Evolutionary conservation across 2,329 filamentous ascomycete genomes (phyloP), one percentile per base, ranked within the genome.

Genomic region (Canariomyces notabilis): DNA sequence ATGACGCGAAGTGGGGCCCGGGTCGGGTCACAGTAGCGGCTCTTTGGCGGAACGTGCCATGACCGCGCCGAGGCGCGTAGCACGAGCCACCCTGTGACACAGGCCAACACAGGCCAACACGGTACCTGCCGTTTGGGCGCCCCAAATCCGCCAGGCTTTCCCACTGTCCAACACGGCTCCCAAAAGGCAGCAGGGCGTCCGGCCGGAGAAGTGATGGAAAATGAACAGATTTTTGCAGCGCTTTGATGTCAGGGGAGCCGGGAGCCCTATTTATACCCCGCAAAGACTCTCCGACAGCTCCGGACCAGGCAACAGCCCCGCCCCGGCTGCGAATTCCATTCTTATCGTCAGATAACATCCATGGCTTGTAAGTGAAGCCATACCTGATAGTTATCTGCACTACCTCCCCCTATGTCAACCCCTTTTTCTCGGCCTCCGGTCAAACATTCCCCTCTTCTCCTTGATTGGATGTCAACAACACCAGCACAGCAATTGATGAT

Each of bases 231-330:
- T 50, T 51, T 49, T 26, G 54, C 49, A 29, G 51, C 19, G 34
- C 5, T 50, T 52, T 37, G 36, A 36, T 29, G 16, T 41, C 46
- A 31, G 38, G 52, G 50, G 54, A 46, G 21, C 36, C 44, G 36
- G 35, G 48, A 5, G 14, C 32, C 40, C 48, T 50, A 46, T 57
- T 53, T 58, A 58, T 57, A 58, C 52, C 46, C 56, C 48, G 52
- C 49, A 53, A 41, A 49, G 36, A 32, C 42, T 34, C 38, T 48
- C 51, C 48, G 29, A 42, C 37, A 7, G 15, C 36, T 29, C 42
- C 44, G 36, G 31, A 23, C 32, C 46, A 56, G 51, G 48, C 47
- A 53, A 20, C 55, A 45, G 37, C 46, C 29, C 42, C 34, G 43
- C 47, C 43, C 49, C 34, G 35, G 31, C 20, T 33, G 32, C 31